Percentiles rank a stretch among this genome's conserved stretches.
These are phyloP conservation scores for Microsporum ferrugineum DNA, from an alignment of 2,329 filamentous ascomycete genomes.

Conservation along the genomic window DNA sequence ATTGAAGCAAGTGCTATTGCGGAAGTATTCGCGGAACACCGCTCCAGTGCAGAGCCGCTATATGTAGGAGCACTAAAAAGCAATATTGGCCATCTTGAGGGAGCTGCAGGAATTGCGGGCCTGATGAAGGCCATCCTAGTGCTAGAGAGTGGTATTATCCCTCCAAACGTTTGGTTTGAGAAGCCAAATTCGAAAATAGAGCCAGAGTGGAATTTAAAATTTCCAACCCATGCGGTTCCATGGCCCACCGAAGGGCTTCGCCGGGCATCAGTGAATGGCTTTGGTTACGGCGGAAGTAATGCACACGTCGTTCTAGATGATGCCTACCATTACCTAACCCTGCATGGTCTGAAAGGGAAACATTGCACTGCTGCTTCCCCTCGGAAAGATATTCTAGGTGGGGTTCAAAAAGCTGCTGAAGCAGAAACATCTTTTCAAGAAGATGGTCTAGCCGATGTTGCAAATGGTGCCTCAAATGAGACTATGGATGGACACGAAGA, in stretches of 20 bases:
- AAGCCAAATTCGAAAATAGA: constrained; percentile 20
- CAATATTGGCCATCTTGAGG: constrained; percentile 21
- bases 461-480: too few relatives aligned
- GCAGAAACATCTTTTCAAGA: too few relatives aligned
- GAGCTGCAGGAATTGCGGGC: constrained; percentile 19
- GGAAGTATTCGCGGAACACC: constrained; percentile 8
- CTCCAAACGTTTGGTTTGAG: constrained; percentile 21
- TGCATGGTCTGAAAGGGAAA: background rate
- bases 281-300: constrained; percentile 25
- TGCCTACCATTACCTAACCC: background rate
- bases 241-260: constrained; percentile 19
- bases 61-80: constrained; percentile 21
- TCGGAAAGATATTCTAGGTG: too few relatives aligned
- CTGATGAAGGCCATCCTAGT: constrained; percentile 20
- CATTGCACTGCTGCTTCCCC: background rate
- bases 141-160: constrained; percentile 20
- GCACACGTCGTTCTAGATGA: constrained; percentile 19
- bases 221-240: constrained; percentile 13
- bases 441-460: too few relatives aligned
- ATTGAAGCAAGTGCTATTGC: constrained; percentile 15
- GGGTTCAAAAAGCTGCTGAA: too few relatives aligned
- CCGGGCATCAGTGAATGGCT: constrained; percentile 23
- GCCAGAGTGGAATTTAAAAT: constrained; percentile 14
- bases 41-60: background rate
- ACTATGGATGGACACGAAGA: too few relatives aligned